phyloP scores from a whole-genome alignment of 495 filamentous ascomycete genomes.

The Penicillium dipodomyicola region DNA sequence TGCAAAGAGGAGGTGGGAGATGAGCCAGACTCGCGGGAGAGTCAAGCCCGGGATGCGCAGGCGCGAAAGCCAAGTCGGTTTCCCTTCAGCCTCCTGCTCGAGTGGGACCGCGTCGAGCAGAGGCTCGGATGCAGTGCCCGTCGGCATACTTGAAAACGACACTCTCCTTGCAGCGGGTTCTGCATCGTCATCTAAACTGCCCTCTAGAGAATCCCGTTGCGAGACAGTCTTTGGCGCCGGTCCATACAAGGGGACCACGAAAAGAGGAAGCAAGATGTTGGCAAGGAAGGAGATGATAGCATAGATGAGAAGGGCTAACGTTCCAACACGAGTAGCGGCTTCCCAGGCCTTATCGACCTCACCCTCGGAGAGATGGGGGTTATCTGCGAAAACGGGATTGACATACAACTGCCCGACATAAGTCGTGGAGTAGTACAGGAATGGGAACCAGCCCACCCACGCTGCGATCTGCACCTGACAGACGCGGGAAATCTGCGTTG shows the following conservation, averaged over 20 bases:
- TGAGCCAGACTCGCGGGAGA: constrained; percentile 79
- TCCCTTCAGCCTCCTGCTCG: constrained; percentile 14
- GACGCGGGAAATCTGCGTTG: constrained; percentile 75
- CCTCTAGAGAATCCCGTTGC: not conserved
- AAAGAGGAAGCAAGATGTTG: constrained; percentile 77
- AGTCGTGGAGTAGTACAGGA: constrained; percentile 89
- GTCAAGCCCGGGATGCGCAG: constrained; percentile 77
- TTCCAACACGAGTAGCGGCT: constrained; percentile 74
- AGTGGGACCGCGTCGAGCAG: constrained; percentile 21
- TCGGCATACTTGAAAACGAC: constrained; percentile 34
- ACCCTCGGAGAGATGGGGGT: constrained; percentile 70
- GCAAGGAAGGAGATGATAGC: constrained; percentile 75
- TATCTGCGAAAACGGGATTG: constrained; percentile 69
- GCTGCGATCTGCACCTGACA: constrained; percentile 86
- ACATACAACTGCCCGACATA: constrained; percentile 89
- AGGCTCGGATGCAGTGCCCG: constrained; percentile 30
- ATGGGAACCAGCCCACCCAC: constrained; percentile 95
- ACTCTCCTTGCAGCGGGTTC: constrained; percentile 25
- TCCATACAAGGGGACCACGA: constrained; percentile 72
- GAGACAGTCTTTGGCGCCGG: constrained; percentile 10
- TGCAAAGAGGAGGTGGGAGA: constrained; percentile 77
- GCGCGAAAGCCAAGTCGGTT: constrained; percentile 44
- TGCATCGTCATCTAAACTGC: constrained; percentile 19
- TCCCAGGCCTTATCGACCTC: constrained; percentile 79
- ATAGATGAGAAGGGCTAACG: constrained; percentile 83